These are phyloP conservation scores for Glebionis coronaria DNA, from an alignment of 129 eudicot genomes.

Conservation along the genomic window DNA sequence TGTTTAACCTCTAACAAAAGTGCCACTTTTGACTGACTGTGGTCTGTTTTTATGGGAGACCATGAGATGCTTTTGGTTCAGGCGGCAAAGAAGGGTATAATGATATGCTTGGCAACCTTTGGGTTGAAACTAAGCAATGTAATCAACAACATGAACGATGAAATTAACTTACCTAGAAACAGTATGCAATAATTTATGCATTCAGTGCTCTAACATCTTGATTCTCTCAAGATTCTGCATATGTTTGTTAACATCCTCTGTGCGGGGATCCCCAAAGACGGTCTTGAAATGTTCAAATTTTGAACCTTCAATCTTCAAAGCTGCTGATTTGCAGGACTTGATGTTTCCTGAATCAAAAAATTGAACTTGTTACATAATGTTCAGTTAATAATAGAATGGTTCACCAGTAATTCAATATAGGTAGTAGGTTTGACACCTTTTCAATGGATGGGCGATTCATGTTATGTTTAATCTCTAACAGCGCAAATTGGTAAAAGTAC, in stretches of 20 bases:
- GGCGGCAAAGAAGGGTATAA: background rate
- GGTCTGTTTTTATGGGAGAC: too few species aligned
- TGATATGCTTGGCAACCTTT: too few species aligned
- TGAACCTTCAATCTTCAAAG: conserved; percentile 70
- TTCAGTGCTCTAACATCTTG: conserved; percentile 64
- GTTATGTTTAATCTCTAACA: conserved; percentile 1
- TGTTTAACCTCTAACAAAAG: too few species aligned
- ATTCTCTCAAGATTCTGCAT: conserved; percentile 83
- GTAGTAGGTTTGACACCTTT: too few species aligned
- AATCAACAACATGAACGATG: background rate
- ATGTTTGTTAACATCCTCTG: conserved; percentile 44
- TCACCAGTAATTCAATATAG: too few species aligned
- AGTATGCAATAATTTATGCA: background rate
- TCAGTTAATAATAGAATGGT: background rate
- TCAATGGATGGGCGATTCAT: background rate
- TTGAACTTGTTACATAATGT: background rate
- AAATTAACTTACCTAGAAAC: background rate
- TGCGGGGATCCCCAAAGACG: conserved; percentile 36
- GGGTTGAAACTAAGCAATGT: too few species aligned
- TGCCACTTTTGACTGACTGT: too few species aligned
- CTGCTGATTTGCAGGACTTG: conserved; percentile 76
- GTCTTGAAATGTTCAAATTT: conserved; percentile 69
- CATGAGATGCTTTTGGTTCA: too few species aligned
- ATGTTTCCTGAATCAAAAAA: conserved; percentile 54
- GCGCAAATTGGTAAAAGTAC: background rate